Evolutionary conservation across 345 rosid genomes (phyloP).

Genomic region (Anacardium occidentale): DNA sequence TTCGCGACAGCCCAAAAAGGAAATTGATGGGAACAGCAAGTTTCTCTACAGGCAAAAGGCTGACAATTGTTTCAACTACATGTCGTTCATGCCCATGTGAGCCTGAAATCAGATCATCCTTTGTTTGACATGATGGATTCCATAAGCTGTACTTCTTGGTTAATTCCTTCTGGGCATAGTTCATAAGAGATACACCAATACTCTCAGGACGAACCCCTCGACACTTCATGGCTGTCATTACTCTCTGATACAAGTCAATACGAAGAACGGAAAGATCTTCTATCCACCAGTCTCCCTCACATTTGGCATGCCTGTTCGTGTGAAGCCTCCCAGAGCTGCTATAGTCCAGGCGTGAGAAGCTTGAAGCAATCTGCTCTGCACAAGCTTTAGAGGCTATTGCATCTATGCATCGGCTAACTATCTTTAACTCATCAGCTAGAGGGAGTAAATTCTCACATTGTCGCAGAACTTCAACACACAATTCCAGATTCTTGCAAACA

Average conservation of each 20-base stretch:
- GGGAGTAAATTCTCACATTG: slow-evolving; percentile 88
- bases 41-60: slow-evolving; percentile 83
- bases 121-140: slow-evolving; percentile 54
- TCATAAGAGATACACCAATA: slow-evolving; percentile 80
- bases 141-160: slow-evolving; percentile 72
- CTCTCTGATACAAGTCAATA: slow-evolving; percentile 76
- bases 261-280: slow-evolving; percentile 85
- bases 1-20: slow-evolving; percentile 82
- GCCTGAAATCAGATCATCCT: slow-evolving; percentile 42
- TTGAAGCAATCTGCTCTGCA: slow-evolving; percentile 88
- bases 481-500: slow-evolving; percentile 83
- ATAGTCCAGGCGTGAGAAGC: slow-evolving; percentile 91
- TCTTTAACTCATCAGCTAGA: slow-evolving; percentile 84
- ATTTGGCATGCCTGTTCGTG: slow-evolving; percentile 79
- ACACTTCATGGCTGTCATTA: slow-evolving; percentile 87
- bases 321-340: slow-evolving; percentile 98
- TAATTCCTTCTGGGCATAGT: slow-evolving; percentile 82
- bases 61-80: slow-evolving; percentile 80
- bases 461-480: slow-evolving; percentile 83
- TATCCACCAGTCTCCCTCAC: slow-evolving; percentile 95
- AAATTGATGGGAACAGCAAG: slow-evolving; percentile 83
- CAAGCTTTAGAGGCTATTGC: slow-evolving; percentile 94
- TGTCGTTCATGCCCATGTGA: slow-evolving; percentile 60
- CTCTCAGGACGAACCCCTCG: slow-evolving; percentile 98
- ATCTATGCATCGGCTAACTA: slow-evolving; percentile 78